phyloP scores from a whole-genome alignment of 1,284 basidiomycete genomes.

The Mycena citricolor region DNA sequence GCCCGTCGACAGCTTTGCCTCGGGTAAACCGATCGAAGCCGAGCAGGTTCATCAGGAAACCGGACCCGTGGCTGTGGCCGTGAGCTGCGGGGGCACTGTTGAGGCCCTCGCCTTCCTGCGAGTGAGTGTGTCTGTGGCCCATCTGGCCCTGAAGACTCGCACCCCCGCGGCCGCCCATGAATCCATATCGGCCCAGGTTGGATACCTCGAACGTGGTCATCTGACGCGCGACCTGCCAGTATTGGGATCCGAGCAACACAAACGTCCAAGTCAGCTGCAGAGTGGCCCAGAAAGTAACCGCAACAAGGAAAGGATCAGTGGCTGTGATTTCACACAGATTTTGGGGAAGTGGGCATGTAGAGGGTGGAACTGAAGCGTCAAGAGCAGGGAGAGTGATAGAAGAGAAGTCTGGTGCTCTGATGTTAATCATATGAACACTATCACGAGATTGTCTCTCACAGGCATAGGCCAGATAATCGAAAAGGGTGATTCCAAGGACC shows the following conservation, averaged over 20 bases:
- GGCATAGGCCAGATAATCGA: constrained; percentile 79
- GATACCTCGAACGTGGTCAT: constrained; percentile 97
- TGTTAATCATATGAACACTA: too few relatives aligned
- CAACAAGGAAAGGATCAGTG: constrained; percentile 83
- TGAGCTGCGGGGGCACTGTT: constrained; percentile 35
- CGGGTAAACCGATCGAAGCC: constrained; percentile 93
- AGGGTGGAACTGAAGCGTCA: constrained; percentile 50
- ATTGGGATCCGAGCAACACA: constrained; percentile 82
- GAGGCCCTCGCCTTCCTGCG: constrained; percentile 24
- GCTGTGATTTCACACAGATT: constrained; percentile 70
- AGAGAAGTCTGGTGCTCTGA: constrained; percentile 54
- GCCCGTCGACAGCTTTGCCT: constrained; percentile 83
- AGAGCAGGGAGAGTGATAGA: constrained; percentile 38
- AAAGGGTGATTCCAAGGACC: constrained; percentile 77
- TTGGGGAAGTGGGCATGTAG: constrained; percentile 68
- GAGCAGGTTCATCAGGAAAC: constrained; percentile 84
- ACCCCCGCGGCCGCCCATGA: constrained; percentile 93
- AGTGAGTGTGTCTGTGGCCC: constrained; percentile 59
- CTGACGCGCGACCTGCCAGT: constrained; percentile 91
- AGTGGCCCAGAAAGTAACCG: constrained; percentile 80
- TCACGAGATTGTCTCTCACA: too few relatives aligned
- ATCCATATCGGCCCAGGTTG: constrained; percentile 93
- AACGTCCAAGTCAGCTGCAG: constrained; percentile 93
- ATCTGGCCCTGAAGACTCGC: constrained; percentile 64
- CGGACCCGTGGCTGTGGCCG: constrained; percentile 40